phyloP scores from a whole-genome alignment of 2,329 filamentous ascomycete species.

The Exophiala aquamarina region DNA sequence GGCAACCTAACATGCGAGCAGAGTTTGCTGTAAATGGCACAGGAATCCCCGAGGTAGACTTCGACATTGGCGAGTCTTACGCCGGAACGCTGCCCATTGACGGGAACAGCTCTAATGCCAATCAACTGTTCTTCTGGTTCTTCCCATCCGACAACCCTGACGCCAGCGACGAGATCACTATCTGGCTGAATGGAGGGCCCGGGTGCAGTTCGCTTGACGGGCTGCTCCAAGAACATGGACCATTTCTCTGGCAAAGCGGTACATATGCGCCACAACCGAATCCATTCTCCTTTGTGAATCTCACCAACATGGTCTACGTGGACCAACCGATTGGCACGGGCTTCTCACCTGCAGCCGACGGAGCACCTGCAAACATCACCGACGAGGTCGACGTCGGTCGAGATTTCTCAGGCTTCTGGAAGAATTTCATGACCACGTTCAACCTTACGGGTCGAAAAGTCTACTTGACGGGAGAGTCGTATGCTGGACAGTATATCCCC shows the following conservation, averaged over 20 bases:
- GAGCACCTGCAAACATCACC: conserved; percentile 42
- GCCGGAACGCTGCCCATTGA: conserved; percentile 54
- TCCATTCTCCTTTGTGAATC: conserved; percentile 30
- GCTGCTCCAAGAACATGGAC: conserved; percentile 62
- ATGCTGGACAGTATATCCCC: conserved; percentile 43
- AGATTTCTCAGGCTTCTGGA: conserved; percentile 53
- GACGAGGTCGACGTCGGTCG: conserved; percentile 47
- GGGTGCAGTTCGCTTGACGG: conserved; percentile 63
- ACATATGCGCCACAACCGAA: conserved; percentile 59
- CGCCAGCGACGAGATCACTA: conserved; percentile 50
- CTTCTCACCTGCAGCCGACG: conserved; percentile 42
- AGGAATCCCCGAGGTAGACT: conserved; percentile 66
- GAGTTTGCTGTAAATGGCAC: conserved; percentile 65
- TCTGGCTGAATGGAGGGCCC: conserved; percentile 57
- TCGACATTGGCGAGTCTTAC: conserved; percentile 60
- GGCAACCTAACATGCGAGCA: conserved; percentile 31
- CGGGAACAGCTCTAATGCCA: conserved; percentile 37
- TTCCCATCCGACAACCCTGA: conserved; percentile 52
- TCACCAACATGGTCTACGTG: conserved; percentile 32
- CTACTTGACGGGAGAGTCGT: conserved; percentile 57
- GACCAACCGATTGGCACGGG: conserved; percentile 58
- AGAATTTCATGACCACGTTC: conserved; percentile 58
- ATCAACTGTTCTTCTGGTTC: conserved; percentile 48
- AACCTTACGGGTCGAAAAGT: conserved; percentile 54
- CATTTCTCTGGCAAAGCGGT: conserved; percentile 67